Conservation (phyloP, 2,329 filamentous ascomycete species). For the Botrytis medusae region DNA sequence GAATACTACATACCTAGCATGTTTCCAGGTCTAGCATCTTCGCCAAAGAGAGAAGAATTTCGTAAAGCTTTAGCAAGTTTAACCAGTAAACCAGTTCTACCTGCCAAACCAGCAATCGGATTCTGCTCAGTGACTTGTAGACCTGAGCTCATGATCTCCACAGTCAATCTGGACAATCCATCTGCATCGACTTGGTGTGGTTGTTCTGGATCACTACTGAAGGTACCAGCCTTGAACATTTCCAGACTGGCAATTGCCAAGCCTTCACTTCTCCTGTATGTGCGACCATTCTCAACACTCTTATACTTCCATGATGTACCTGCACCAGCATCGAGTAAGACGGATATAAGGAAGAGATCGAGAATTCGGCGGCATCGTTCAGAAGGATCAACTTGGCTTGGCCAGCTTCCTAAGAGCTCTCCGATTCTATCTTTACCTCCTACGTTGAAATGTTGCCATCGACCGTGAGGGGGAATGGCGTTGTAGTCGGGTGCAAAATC, state of each 20-base stretch:
- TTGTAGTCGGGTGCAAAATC: conserved; percentile 68
- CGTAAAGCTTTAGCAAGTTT: conserved; percentile 73
- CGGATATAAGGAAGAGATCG: conserved; percentile 77
- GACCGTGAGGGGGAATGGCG: conserved; percentile 80
- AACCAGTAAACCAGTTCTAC: conserved; percentile 75
- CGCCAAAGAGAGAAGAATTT: conserved; percentile 81
- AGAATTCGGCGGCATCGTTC: conserved; percentile 75
- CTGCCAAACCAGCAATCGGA: conserved; percentile 80
- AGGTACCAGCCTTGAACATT: conserved; percentile 91
- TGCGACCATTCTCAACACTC: conserved; percentile 80
- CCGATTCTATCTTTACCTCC: conserved; percentile 73
- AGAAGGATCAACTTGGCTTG: conserved; percentile 62
- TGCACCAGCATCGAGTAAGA: conserved; percentile 83
- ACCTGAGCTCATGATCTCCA: conserved; percentile 73
- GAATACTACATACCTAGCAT: conserved; percentile 73
- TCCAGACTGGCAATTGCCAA: conserved; percentile 75
- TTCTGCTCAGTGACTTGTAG: conserved; percentile 83
- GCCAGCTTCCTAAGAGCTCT: conserved; percentile 69
- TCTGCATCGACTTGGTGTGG: conserved; percentile 87
- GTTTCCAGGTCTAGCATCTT: conserved; percentile 82
- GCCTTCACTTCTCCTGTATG: conserved; percentile 84
- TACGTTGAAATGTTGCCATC: conserved; percentile 83
- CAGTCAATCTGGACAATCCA: conserved; percentile 71
- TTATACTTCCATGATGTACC: conserved; percentile 91
- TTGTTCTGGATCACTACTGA: conserved; percentile 78